Base-by-base conservation (phyloP, 2,329 filamentous ascomycete genomes). In the Aspergillus phoenicis region DNA sequence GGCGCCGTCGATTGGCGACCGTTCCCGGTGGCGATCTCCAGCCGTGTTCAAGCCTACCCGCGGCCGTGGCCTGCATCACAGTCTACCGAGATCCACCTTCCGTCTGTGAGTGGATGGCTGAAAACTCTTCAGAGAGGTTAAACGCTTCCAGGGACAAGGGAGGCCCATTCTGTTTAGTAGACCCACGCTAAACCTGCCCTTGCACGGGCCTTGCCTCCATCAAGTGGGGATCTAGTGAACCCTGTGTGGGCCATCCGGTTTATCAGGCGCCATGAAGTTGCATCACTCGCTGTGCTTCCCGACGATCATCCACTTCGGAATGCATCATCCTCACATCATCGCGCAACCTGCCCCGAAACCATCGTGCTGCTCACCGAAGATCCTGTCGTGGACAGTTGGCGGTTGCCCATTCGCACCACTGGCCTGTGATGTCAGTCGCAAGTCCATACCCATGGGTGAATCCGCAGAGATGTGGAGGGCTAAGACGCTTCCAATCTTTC, bases 311-410 rank as follows among this genome's bases (percentile, higher is more conserved):
- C 53, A 43, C 41, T 39, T 41, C 45, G 53, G 53, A 56, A 56
- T 56, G 53, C 53, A 56, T 56, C 53, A 56, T 56, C 43, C 53
- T 47, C 39, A 56, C 53, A 56, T 56, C 53, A 56, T 56, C n/a
- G n/a, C 39, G 3, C 39, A 22, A 45, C 39, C 38, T 22, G 8
- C 39, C 38, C 52, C 53, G 53, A 56, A 56, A 47, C n/a, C 53
- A 56, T 36, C 41, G 38, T 38, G 36, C 38, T 45, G 20, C 52
- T 51, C 47, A 51, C 47, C 47, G 47, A 51, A 51, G 47, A 33
- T 51, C 47, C 47, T 51, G 47, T 28, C 47, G 47, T 28, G 26
- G 47, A 30, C 47, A 33, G 47, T 30, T 30, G 47, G n/a, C 47
- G 47, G 26, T 17, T 51, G 30, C n/a, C 47, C 53, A 45, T 43